Evolutionary conservation across 2,329 filamentous ascomycete species (phyloP), one percentile per base, ranked within the genome.

Genomic region (Talaromyces sp.): DNA sequence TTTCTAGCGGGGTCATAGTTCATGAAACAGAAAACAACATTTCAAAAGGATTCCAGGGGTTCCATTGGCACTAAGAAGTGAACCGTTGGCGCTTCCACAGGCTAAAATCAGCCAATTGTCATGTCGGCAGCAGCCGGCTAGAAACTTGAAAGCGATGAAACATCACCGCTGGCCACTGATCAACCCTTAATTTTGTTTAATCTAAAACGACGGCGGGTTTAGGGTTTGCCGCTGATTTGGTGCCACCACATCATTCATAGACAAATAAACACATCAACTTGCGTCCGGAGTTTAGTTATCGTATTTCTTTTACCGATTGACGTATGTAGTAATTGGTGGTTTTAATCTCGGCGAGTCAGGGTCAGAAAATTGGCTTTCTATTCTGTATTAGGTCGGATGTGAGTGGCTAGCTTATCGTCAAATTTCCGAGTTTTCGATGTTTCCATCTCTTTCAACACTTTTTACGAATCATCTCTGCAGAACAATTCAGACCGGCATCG

Each of bases 141-240:
- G 15, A n/a, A 53, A 29, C n/a, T n/a, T n/a, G n/a, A n/a, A n/a
- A n/a, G n/a, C 27, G 49, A 53, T 53, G 49, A 53, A 53, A 53
- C 49, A 27, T 49, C 13, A 25, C 10, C 10, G 43, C 43, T 22
- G 5, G 5, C 22, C 22, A 17, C 47, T 31, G 3, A 31, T n/a
- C 27, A 31, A 53, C 25, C 49, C 49, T 31, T 53, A 29, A 53
- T 29, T 31, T 27, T 25, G 19, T 49, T 53, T 19, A 7, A 53
- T 31, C 49, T 53, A n/a, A 53, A 53, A 53, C 49, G 49, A 53
- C 49, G 49, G 49, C 49, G 49, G 17, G 22, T 51, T 51, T 49
- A 49, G 47, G 19, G 47, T 51, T 47, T 51, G 47, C 11, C 47
- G 5, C 5, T 27, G 25, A 2, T 19, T 53, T 53, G 8, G 49